A percentile compares a stretch with the other conserved stretches of the same genome.
phyloP scores from a whole-genome alignment of 164 flowering plant species.

The Nelumbo lutea region DNA sequence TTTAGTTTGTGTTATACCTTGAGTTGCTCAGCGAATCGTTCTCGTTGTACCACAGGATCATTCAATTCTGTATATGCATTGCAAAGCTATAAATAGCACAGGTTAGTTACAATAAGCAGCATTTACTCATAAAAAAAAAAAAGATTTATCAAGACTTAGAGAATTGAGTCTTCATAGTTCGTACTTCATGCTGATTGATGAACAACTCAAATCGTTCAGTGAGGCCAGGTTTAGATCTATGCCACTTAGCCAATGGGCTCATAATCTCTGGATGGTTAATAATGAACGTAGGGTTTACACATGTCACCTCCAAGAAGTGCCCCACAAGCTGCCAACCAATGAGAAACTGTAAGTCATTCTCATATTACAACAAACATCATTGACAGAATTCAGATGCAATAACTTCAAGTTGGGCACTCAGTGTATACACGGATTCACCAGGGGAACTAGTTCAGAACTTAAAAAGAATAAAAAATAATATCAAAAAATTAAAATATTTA shows the following conservation, averaged over 20 bases:
- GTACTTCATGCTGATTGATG: slow-evolving; percentile 85
- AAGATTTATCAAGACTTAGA: background rate
- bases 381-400: background rate
- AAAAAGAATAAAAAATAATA: background rate
- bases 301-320: slow-evolving; percentile 84
- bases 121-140: background rate
- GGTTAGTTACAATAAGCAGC: background rate
- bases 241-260: slow-evolving; percentile 99
- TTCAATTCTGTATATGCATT: slow-evolving; percentile 97
- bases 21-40: slow-evolving; percentile 88
- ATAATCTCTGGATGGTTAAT: slow-evolving; percentile 95
- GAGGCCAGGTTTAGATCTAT: slow-evolving; percentile 73
- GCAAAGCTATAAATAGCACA: slow-evolving; percentile 51
- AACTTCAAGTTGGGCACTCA: background rate
- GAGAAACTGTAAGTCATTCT: slow-evolving; percentile 5
- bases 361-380: slow-evolving; percentile 1
- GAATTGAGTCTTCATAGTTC: no score
- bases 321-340: slow-evolving; percentile 78
- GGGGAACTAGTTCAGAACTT: slow-evolving; percentile 1
- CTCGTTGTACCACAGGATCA: slow-evolving; percentile 93
- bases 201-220: slow-evolving; percentile 95
- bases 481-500: no score
- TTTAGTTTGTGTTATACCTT: slow-evolving; percentile 45
- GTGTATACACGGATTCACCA: background rate
- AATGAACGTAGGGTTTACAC: slow-evolving; percentile 87